Evolutionary conservation across 495 filamentous ascomycete species (phyloP), one percentile per base, ranked within the genome.

Genomic region (Clavariopsis aquatica): DNA sequence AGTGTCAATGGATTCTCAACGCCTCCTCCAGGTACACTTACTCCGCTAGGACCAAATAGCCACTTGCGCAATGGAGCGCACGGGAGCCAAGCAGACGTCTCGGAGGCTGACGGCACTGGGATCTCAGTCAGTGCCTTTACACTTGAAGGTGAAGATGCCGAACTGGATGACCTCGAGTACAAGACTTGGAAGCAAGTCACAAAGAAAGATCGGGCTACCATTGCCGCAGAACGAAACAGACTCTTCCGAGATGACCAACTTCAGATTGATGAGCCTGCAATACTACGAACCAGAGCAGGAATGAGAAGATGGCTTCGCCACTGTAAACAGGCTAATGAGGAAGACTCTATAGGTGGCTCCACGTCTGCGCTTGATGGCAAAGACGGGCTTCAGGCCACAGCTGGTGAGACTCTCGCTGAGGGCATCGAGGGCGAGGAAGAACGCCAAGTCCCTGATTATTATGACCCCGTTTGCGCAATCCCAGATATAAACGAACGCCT

Each of bases 181-280:
- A 95, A 95, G 72, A 90, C 92, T 43, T 99, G 94, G 94, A 99
- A 98, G 79, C 93, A 96, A 74, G 90, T 96, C 38, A 99, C 94
- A 1, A 97, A 97, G 76, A 96, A 95, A 73, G 92, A 95, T 64
- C 86, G 94, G 49, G 94, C 94, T n/a, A 78, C 89, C 15, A 85
- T 93, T 41, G 92, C 94, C 10, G 84, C 88, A 61, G 83, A 87
- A 62, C 80, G 94, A 24, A 88, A 93, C 75, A 87, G 90, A 49
- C 82, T 98, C 22, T 93, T 99, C 72, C 85, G 86, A 60, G 88
- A 86, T 36, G 87, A 93, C 68, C 91, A 84, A 73, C 79, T 99
- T 20, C 95, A 96, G 69, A 70, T 83, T 5, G 94, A 99, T 4
- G 91, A 93, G 66, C 92, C 91, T 15, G 94, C 94, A 38, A 76